Evolutionary conservation across 2,329 filamentous ascomycete genomes (phyloP).

Genomic region (Colletotrichum neosansevieriae): DNA sequence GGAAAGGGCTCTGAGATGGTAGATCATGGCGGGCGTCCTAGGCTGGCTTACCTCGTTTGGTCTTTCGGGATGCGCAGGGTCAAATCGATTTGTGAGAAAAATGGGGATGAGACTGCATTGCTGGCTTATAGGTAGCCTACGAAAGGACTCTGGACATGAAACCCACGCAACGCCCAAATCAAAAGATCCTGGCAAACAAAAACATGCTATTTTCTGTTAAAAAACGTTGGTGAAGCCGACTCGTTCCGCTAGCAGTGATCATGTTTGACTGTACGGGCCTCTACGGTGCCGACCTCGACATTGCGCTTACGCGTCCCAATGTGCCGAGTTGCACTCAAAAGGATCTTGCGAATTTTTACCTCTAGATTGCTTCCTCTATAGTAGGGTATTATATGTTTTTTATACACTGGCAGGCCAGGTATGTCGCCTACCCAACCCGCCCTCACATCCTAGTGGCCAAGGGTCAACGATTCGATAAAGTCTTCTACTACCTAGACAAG

Average conservation of each 20-base stretch:
- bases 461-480: too few relatives aligned
- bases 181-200: constrained; percentile 45
- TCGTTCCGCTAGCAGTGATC: neutral
- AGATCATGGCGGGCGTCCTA: constrained; percentile 62
- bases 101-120: constrained; percentile 46
- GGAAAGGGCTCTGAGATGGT: constrained; percentile 47
- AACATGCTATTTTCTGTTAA: constrained; percentile 41
- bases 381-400: too few relatives aligned
- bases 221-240: constrained; percentile 16
- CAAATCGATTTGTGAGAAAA: constrained; percentile 43
- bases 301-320: neutral
- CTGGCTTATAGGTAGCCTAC: constrained; percentile 53
- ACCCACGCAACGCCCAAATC: constrained; percentile 51
- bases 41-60: constrained; percentile 60
- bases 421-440: too few relatives aligned
- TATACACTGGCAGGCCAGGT: too few relatives aligned
- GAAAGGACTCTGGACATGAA: constrained; percentile 53
- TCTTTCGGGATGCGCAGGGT: constrained; percentile 56
- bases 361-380: too few relatives aligned
- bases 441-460: too few relatives aligned
- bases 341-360: too few relatives aligned
- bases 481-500: constrained; percentile 53
- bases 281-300: neutral
- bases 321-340: neutral
- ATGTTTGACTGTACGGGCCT: neutral